phyloP scores from a whole-genome alignment of 2,329 filamentous ascomycete species.

The Trichoderma sp. region DNA sequence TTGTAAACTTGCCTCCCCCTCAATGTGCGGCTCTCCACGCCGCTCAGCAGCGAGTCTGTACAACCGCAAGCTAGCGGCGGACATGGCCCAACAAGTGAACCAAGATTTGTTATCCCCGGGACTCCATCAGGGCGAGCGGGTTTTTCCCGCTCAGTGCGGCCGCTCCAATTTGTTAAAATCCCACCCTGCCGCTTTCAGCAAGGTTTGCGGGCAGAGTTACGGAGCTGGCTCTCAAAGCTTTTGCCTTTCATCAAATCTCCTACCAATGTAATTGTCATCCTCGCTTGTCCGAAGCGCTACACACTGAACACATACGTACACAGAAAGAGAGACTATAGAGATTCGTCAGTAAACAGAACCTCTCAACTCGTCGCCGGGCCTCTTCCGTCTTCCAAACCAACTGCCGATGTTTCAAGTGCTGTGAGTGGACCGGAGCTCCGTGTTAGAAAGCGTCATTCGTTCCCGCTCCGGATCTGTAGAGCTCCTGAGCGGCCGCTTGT shows the following conservation, averaged over 20 bases:
- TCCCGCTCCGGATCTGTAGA: conserved; percentile 3
- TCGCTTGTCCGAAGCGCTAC: not conserved
- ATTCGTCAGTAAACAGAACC: not conserved
- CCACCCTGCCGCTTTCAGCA: not conserved
- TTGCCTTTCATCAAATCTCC: not conserved
- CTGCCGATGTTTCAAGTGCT: conserved; percentile 15
- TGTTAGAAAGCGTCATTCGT: not conserved
- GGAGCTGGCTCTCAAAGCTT: not conserved
- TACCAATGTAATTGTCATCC: not conserved
- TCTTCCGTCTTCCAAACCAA: not conserved
- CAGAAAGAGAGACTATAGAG: not conserved
- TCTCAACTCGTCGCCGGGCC: not conserved
- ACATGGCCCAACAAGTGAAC: not conserved
- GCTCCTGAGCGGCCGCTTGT: conserved; percentile 18
- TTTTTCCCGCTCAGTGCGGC: conserved; percentile 10
- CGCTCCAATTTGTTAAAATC: conserved; percentile 3
- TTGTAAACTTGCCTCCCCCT: not conserved
- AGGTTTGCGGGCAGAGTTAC: not conserved
- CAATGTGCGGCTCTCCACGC: not conserved
- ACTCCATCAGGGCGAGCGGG: conserved; percentile 4
- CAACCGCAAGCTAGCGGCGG: not conserved
- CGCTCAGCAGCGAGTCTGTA: not conserved
- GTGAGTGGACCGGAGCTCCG: conserved; percentile 10
- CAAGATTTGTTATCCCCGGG: not conserved
- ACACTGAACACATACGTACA: not conserved